Percentiles rank a stretch among this genome's conserved stretches.
These are phyloP conservation scores for Arachis hypogaea DNA, from an alignment of 306 rosid genomes.

Conservation along the genomic window DNA sequence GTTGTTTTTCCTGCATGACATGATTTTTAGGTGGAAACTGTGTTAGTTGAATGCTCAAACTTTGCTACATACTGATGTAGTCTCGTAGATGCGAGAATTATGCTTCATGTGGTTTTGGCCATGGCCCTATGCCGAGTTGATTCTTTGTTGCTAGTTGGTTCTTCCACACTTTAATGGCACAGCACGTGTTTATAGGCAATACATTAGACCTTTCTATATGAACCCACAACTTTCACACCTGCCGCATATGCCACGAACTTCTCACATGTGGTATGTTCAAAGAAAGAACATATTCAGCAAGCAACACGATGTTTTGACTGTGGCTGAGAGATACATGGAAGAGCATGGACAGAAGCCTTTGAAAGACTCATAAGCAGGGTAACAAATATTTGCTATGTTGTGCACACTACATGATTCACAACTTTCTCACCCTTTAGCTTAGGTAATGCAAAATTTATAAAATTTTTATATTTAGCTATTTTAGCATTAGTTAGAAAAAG, in stretches of 20 bases:
- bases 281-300: constrained; percentile 62
- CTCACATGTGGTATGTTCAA: constrained; percentile 82
- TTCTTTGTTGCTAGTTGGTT: constrained; percentile 82
- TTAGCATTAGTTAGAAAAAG: background rate
- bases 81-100: background rate
- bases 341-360: constrained; percentile 83
- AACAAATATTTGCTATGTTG: background rate
- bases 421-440: background rate
- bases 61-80: background rate
- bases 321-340: constrained; percentile 82
- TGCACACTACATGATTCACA: background rate
- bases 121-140: constrained; percentile 87
- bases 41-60: background rate
- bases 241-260: constrained; percentile 37
- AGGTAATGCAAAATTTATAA: background rate
- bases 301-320: constrained; percentile 73
- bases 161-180: constrained; percentile 93
- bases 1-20: background rate
- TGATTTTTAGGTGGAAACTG: no score
- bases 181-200: constrained; percentile 75
- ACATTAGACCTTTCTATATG: constrained; percentile 78
- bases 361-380: constrained; percentile 87
- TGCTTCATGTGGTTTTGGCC: background rate
- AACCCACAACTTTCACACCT: constrained; percentile 64
- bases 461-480: background rate